phyloP scores from a whole-genome alignment of 306 rosid species.

The Geum urbanum region DNA sequence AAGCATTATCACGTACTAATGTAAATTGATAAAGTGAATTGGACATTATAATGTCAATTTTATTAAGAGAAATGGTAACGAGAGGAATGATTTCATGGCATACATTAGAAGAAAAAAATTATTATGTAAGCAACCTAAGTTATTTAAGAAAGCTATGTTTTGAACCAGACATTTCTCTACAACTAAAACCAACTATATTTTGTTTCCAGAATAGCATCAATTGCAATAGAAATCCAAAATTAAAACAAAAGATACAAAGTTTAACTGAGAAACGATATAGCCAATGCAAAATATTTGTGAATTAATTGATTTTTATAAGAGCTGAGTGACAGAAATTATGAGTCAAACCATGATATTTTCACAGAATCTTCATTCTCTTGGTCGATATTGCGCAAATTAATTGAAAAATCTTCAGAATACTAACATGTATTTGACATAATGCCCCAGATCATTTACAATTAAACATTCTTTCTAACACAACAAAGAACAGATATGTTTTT shows the following conservation, averaged over 20 bases:
- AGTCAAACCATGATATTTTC: conserved; percentile 21
- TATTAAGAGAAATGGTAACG: too few relatives aligned
- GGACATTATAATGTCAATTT: too few relatives aligned
- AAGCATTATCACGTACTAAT: too few relatives aligned
- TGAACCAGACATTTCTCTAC: conserved; percentile 12
- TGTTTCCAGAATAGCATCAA: conserved; percentile 22
- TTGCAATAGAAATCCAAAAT: conserved; percentile 21
- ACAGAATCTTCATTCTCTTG: conserved; percentile 37
- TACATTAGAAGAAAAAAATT: too few relatives aligned
- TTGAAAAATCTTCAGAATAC: conserved; percentile 19
- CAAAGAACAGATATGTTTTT: background rate
- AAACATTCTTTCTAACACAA: background rate
- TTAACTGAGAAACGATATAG: background rate
- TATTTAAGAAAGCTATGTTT: too few relatives aligned
- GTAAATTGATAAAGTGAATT: too few relatives aligned
- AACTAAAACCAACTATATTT: conserved; percentile 25
- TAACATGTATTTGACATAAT: conserved; percentile 6
- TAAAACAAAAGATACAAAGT: conserved; percentile 10
- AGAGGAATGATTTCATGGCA: too few relatives aligned
- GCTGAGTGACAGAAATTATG: conserved; percentile 35
- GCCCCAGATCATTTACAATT: background rate
- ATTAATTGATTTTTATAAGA: conserved; percentile 27
- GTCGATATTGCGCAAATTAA: conserved; percentile 26
- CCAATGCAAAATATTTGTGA: conserved; percentile 26
- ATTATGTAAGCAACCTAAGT: too few relatives aligned